Conservation (phyloP, 2,329 filamentous ascomycete genomes). For the Geosmithia morbida region DNA sequence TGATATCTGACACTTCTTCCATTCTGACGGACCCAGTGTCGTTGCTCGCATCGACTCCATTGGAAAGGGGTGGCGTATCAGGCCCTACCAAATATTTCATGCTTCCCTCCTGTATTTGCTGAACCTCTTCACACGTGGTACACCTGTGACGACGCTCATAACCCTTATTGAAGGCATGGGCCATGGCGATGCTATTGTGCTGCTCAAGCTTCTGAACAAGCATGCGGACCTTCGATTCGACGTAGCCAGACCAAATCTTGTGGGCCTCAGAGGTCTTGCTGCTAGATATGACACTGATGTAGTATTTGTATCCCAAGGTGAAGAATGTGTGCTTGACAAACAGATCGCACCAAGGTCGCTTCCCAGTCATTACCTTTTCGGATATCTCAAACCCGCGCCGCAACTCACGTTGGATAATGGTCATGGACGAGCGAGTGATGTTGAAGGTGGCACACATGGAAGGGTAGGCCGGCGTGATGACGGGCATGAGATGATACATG, state of each 20-base stretch:
- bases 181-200: constrained; percentile 65
- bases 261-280: constrained; percentile 75
- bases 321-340: constrained; percentile 91
- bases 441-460: constrained; percentile 98
- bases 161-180: constrained; percentile 85
- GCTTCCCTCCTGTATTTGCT: constrained; percentile 38
- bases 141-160: constrained; percentile 71
- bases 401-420: constrained; percentile 72
- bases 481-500: constrained; percentile 83
- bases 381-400: constrained; percentile 64
- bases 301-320: constrained; percentile 86
- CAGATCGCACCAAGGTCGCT: constrained; percentile 70
- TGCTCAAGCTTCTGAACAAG: constrained; percentile 73
- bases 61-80: constrained; percentile 8
- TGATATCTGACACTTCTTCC: constrained; percentile 20
- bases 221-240: constrained; percentile 84
- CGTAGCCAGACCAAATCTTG: constrained; percentile 76
- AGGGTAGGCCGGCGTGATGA: constrained; percentile 94
- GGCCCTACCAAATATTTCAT: constrained; percentile 22
- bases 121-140: constrained; percentile 36
- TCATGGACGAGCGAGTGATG: constrained; percentile 72
- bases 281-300: constrained; percentile 74
- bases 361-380: constrained; percentile 64
- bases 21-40: not conserved
- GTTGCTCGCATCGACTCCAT: not conserved